These are phyloP conservation scores for Eutypa lata DNA, from an alignment of 2,329 filamentous ascomycete genomes.

Conservation along the genomic window DNA sequence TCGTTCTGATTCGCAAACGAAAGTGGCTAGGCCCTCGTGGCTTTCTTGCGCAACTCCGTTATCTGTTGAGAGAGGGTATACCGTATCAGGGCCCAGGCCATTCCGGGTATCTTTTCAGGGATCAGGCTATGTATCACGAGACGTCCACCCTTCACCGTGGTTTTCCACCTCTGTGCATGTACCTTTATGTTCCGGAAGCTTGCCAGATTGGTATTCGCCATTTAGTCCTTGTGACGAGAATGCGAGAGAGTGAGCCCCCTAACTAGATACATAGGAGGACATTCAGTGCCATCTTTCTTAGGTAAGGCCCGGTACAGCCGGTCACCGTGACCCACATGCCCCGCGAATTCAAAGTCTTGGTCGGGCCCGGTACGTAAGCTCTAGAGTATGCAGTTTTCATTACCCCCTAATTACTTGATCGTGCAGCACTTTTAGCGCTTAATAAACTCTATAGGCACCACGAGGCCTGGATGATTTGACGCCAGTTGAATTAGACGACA, in stretches of 20 bases:
- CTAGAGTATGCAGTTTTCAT: slow-evolving; percentile 20
- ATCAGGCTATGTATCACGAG: neutral
- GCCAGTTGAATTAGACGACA: slow-evolving; percentile 18
- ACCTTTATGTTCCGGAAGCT: neutral
- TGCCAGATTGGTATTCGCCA: neutral
- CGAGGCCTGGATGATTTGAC: slow-evolving; percentile 25
- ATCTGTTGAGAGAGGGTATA: neutral
- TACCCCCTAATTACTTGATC: slow-evolving; percentile 34
- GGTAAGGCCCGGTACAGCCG: neutral
- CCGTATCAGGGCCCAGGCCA: neutral
- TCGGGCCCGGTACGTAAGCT: slow-evolving; percentile 16
- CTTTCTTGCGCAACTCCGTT: neutral
- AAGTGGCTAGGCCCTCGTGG: neutral
- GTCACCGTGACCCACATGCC: slow-evolving; percentile 19
- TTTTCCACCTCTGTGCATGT: neutral
- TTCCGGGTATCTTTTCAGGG: neutral
- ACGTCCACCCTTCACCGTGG: neutral
- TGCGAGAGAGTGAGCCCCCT: no score
- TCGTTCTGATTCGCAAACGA: neutral
- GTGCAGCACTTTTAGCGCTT: slow-evolving; percentile 13
- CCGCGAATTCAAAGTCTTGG: slow-evolving; percentile 9
- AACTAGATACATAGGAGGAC: no score
- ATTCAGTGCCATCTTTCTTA: no score
- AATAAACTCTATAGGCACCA: slow-evolving; percentile 19
- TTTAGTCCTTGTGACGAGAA: neutral